These are phyloP conservation scores for Acidomyces sp. DNA, from an alignment of 495 filamentous ascomycete genomes.

Conservation along the genomic window DNA sequence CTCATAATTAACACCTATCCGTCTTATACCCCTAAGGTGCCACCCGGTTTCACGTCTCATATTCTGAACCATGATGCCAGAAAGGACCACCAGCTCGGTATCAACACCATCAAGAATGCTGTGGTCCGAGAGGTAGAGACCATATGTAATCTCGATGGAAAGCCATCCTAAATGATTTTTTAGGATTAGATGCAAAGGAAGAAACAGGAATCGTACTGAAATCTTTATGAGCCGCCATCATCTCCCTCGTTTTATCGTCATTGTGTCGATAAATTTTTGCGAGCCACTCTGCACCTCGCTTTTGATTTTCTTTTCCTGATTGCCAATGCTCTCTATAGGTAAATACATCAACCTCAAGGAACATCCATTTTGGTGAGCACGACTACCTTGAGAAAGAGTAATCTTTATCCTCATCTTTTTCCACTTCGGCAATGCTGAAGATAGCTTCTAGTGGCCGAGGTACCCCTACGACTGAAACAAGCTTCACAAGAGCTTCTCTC, in stretches of 20 bases:
- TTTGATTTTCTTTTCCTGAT: conserved; percentile 23
- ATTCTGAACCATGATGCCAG: conserved; percentile 30
- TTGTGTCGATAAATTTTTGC: conserved; percentile 24
- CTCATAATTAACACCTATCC: conserved; percentile 24
- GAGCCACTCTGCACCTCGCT: conserved; percentile 24
- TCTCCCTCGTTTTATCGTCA: conserved; percentile 17
- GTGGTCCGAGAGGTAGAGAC: conserved; percentile 29
- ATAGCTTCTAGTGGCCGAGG: conserved; percentile 26
- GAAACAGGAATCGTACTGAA: conserved; percentile 16
- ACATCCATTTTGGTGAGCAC: too few relatives aligned
- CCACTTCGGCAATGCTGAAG: conserved; percentile 23
- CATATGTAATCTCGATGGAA: conserved; percentile 27
- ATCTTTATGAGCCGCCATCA: conserved; percentile 25
- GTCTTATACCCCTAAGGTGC: conserved; percentile 25
- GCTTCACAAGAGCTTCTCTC: conserved; percentile 27
- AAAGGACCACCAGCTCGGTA: conserved; percentile 27
- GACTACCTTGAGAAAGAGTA: conserved; percentile 27
- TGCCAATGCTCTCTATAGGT: conserved; percentile 27
- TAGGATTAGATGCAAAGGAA: not conserved
- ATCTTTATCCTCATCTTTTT: conserved; percentile 26
- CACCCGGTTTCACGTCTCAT: conserved; percentile 23
- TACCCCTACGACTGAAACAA: conserved; percentile 23
- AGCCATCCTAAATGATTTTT: conserved; percentile 22
- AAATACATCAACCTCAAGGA: not conserved
- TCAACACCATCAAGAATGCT: conserved; percentile 26